Evolutionary conservation across 495 filamentous ascomycete genomes (phyloP).

Genomic region (Entonaema liquescens): DNA sequence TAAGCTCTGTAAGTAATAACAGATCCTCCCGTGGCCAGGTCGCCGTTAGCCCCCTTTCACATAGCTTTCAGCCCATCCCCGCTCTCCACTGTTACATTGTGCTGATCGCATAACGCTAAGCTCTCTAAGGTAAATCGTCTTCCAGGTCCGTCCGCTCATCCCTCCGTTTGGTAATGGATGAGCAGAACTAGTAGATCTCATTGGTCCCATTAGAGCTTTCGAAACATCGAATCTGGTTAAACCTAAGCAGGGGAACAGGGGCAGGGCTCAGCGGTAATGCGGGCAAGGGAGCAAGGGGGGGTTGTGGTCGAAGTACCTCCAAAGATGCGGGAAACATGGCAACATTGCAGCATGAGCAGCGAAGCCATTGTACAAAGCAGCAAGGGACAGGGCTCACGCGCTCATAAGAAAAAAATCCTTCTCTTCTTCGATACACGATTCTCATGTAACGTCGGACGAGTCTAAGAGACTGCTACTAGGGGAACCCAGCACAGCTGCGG

Average conservation of each 20-base stretch:
- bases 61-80: slow-evolving; percentile 31
- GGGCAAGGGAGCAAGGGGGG: slow-evolving; percentile 32
- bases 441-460: slow-evolving; percentile 10
- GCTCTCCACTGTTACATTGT: slow-evolving; percentile 35
- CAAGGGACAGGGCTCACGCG: slow-evolving; percentile 39
- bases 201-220: slow-evolving; percentile 41
- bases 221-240: slow-evolving; percentile 42
- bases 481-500: slow-evolving; percentile 4
- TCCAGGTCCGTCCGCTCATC: slow-evolving; percentile 33
- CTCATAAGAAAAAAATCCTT: slow-evolving; percentile 24
- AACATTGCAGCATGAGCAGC: slow-evolving; percentile 15
- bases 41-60: slow-evolving; percentile 33
- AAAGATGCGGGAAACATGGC: slow-evolving; percentile 29
- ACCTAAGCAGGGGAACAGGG: slow-evolving; percentile 28
- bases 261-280: slow-evolving; percentile 39
- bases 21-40: slow-evolving; percentile 42
- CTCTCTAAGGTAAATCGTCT: slow-evolving; percentile 26
- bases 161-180: slow-evolving; percentile 44
- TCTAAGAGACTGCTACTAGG: not conserved
- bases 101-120: slow-evolving; percentile 35
- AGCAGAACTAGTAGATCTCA: slow-evolving; percentile 31
- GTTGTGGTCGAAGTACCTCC: slow-evolving; percentile 9
- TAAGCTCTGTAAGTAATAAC: slow-evolving; percentile 36
- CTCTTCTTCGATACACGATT: slow-evolving; percentile 10
- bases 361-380: slow-evolving; percentile 28